phyloP scores from a whole-genome alignment of 148 eudicot species.

The Rhododendron molle region DNA sequence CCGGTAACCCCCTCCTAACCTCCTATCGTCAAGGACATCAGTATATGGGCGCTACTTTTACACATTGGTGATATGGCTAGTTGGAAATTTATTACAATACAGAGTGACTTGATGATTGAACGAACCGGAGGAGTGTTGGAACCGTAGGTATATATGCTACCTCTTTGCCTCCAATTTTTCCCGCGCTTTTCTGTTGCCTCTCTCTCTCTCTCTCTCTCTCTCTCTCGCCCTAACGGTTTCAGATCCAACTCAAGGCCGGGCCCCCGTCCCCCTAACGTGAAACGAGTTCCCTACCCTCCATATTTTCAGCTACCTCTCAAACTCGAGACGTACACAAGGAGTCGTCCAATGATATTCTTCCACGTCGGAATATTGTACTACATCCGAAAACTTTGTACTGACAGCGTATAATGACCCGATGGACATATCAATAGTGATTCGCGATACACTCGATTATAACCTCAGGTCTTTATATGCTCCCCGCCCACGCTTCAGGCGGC shows the following conservation, averaged over 20 bases:
- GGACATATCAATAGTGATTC: background rate
- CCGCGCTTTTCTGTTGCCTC: background rate
- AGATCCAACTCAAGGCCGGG: constrained; percentile 11
- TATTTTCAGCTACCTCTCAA: background rate
- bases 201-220: background rate
- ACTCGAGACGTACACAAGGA: background rate
- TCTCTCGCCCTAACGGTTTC: constrained; percentile 10
- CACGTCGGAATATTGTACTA: background rate
- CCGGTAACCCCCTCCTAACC: no score
- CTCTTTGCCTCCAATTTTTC: background rate
- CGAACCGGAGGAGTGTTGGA: background rate
- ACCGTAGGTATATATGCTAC: background rate
- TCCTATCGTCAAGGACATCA: no score
- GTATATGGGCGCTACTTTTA: no score
- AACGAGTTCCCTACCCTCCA: background rate
- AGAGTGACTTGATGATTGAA: background rate
- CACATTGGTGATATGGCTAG: background rate
- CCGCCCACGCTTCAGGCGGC: constrained; percentile 7
- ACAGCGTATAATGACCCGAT: background rate
- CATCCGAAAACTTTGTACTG: background rate
- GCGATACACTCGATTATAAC: background rate
- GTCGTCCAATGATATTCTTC: background rate
- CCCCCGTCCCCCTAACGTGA: constrained; percentile 4
- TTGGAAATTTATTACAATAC: background rate
- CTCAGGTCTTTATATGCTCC: background rate